Evolutionary conservation across 2,329 filamentous ascomycete species (phyloP).

Genomic region (Epichloe sp.): DNA sequence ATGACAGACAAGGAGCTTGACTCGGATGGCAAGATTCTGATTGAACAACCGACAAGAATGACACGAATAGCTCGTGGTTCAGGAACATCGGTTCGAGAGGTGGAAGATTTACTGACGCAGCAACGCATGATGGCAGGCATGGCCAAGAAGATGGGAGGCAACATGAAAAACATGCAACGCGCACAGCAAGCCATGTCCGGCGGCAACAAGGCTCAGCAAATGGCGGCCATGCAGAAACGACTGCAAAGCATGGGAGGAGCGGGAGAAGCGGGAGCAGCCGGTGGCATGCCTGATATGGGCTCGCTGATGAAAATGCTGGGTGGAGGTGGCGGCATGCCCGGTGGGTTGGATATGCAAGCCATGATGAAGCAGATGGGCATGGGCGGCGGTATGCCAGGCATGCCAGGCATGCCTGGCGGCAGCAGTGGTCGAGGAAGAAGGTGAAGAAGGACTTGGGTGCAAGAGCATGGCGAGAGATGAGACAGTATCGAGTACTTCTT

Average conservation of each 20-base stretch:
- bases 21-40: constrained; percentile 85
- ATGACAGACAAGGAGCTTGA: constrained; percentile 97
- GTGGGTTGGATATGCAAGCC: constrained; percentile 63
- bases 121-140: constrained; percentile 98
- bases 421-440: constrained; percentile 20
- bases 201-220: constrained; percentile 81
- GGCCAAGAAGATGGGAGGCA: constrained; percentile 97
- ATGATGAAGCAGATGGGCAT: constrained; percentile 66
- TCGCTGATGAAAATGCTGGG: constrained; percentile 86
- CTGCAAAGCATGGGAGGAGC: constrained; percentile 70
- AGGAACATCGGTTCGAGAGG: constrained; percentile 74
- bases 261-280: constrained; percentile 46
- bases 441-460: not conserved
- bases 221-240: constrained; percentile 94
- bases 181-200: constrained; percentile 86
- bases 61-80: constrained; percentile 82
- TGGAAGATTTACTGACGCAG: constrained; percentile 94
- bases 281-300: constrained; percentile 67
- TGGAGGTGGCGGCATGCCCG: constrained; percentile 50
- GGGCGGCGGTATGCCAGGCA: constrained; percentile 20
- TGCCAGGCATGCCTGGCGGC: constrained; percentile 10
- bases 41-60: constrained; percentile 86
- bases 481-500: no score
- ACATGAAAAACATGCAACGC: constrained; percentile 94
- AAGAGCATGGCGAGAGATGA: no score